These are phyloP conservation scores for Erythrobasidium hasegawianum DNA, from an alignment of 1,284 basidiomycete species.

Conservation along the genomic window DNA sequence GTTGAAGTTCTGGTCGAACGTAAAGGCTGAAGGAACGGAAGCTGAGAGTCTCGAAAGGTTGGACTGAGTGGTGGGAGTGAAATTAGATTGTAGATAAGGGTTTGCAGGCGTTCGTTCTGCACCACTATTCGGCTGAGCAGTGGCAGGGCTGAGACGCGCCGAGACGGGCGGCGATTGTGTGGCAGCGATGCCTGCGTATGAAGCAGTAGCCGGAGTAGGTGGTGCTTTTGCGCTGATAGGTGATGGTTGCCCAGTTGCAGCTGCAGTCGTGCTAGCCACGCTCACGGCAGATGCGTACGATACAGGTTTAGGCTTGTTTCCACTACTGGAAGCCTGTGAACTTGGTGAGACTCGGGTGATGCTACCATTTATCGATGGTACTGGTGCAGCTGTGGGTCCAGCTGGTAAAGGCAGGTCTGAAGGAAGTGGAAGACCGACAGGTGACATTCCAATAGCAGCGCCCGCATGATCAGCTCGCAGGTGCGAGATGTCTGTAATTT, in stretches of 20 bases:
- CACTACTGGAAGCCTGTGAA: neutral
- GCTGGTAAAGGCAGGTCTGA: constrained; percentile 15
- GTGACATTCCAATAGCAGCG: constrained; percentile 32
- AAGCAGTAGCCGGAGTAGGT: too few species aligned
- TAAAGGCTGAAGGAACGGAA: constrained; percentile 17
- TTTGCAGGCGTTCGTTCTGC: too few species aligned
- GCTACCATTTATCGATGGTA: neutral
- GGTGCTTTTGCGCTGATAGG: too few species aligned
- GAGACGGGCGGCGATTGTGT: neutral
- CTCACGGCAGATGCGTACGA: constrained; percentile 25
- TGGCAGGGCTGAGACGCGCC: neutral
- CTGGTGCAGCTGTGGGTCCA: neutral
- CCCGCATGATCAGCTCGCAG: constrained; percentile 7
- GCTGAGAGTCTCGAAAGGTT: constrained; percentile 5
- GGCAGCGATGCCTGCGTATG: neutral
- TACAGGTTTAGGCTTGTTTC: constrained; percentile 16
- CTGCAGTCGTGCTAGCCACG: neutral
- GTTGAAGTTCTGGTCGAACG: constrained; percentile 8
- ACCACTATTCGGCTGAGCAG: too few species aligned
- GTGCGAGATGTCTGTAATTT: neutral
- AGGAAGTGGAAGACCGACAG: constrained; percentile 22
- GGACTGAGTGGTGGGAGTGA: too few species aligned
- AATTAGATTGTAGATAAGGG: too few species aligned
- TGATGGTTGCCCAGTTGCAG: neutral
- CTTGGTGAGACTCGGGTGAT: neutral